Base-by-base conservation (phyloP, 208 protist genomes). In the Zelonia costaricensis region DNA sequence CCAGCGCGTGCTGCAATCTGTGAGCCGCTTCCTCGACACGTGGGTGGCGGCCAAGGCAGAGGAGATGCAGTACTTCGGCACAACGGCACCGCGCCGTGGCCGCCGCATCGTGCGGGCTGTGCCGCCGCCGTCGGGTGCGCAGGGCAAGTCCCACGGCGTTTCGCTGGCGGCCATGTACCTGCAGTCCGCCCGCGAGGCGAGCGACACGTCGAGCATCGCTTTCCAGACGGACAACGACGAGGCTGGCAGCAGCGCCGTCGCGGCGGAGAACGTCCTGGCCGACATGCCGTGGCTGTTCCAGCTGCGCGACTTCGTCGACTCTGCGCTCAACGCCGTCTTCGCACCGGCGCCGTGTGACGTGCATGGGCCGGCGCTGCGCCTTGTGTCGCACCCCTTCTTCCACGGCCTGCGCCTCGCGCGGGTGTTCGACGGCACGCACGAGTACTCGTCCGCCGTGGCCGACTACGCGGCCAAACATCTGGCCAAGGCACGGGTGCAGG, bases 351-450 rank as follows among this genome's bases (percentile, higher is more conserved):
- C n/a, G 20, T 86, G 84, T 69, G 58, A 59, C 18, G 61, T 91
- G 7, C 79, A 86, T 59, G 59, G 51, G 16, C 67, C 80, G 2
- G 42, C 76, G 16, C 44, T 78, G 40, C 56, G 66, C 27, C 64
- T 92, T 22, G 35, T 87, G 6, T 79, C 77, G 1, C 84, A 94
- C 52, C 85, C 88, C 13, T 92, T 94, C 62, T 83, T 94, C 51
- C 31, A 33, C 31, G 55, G 35, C 9, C 31, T 91, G 25, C 67
- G 76, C 36, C 53, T 87, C 38, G 63, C 42, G 7, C 23, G 74
- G 45, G 66, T 92, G 25, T 94, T 94, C 56, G 83, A 94, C 68
- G 84, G 84, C 40, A 74, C 74, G 13, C 70, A 76, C 52, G 33
- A 33, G 18, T 53, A 89, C 16, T 80, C 79, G 8, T 49, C 55